phyloP scores from a whole-genome alignment of 148 eudicot species.

The Silene conica region DNA sequence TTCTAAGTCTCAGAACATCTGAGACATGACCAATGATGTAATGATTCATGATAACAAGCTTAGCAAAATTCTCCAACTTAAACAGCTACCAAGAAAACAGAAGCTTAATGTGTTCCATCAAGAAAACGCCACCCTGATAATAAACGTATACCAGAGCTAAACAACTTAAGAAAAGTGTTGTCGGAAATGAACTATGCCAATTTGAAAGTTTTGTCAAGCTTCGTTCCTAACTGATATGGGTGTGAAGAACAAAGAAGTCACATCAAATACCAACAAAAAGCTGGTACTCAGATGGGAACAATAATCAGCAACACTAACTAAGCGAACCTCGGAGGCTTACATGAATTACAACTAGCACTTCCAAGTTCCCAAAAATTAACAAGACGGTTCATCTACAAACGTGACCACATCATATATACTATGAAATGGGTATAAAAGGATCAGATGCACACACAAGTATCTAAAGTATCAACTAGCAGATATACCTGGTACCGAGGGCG shows the following conservation, averaged over 20 bases:
- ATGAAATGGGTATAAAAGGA: neutral
- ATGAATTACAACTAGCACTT: neutral
- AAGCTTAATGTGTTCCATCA: neutral
- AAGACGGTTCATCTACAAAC: neutral
- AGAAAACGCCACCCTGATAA: neutral
- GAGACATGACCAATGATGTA: neutral
- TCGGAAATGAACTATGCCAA: neutral
- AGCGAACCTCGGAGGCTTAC: neutral
- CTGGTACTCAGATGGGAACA: neutral
- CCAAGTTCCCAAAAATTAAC: neutral
- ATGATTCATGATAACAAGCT: neutral
- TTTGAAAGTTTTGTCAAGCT: neutral
- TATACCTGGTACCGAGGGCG: conserved; percentile 61
- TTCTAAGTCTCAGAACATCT: neutral
- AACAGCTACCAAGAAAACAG: neutral
- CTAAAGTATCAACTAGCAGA: neutral
- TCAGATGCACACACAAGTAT: conserved; percentile 8
- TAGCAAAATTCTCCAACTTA: neutral
- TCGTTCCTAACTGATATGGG: neutral
- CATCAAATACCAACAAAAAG: too few relatives aligned
- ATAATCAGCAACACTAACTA: neutral
- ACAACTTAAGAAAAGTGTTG: neutral
- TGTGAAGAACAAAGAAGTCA: neutral
- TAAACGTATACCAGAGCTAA: neutral
- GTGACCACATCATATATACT: neutral